Percentiles rank a stretch among this genome's conserved stretches.
These are phyloP conservation scores for Pisolithus tinctorius DNA, from an alignment of 768 basidiomycete species.

Conservation along the genomic window DNA sequence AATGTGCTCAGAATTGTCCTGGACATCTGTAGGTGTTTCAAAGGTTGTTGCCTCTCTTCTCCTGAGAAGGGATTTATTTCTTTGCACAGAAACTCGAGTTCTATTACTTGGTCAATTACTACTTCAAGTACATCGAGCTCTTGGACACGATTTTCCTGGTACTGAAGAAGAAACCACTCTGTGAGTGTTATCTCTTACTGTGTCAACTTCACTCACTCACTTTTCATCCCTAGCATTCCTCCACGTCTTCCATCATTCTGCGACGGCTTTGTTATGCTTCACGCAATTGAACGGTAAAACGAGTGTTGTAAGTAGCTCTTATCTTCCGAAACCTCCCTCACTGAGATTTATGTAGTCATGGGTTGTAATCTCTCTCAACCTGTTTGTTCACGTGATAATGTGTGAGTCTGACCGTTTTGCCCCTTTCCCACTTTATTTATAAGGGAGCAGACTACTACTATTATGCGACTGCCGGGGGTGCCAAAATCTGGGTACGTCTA, in stretches of 20 bases:
- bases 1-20: slow-evolving; percentile 71
- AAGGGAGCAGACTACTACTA: slow-evolving; percentile 86
- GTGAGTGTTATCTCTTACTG: slow-evolving; percentile 37
- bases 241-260: slow-evolving; percentile 99
- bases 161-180: slow-evolving; percentile 96
- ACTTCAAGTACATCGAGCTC: slow-evolving; percentile 96
- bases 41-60: slow-evolving; percentile 1
- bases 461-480: slow-evolving; percentile 95
- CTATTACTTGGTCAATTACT: slow-evolving; percentile 99
- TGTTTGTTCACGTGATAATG: slow-evolving; percentile 95
- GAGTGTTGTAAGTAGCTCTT: slow-evolving; percentile 63
- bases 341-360: slow-evolving; percentile 62
- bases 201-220: slow-evolving; percentile 4
- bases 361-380: slow-evolving; percentile 89
- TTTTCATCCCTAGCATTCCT: slow-evolving; percentile 63
- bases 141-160: slow-evolving; percentile 96
- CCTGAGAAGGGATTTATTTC: not conserved
- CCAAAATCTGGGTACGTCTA: slow-evolving; percentile 82
- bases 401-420: slow-evolving; percentile 47
- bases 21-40: slow-evolving; percentile 70
- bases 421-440: not conserved
- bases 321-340: not conserved
- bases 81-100: slow-evolving; percentile 72
- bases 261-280: slow-evolving; percentile 92
- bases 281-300: slow-evolving; percentile 92